Conservation (phyloP, 139 green algal genomes). For the Chlorella sp. region DNA sequence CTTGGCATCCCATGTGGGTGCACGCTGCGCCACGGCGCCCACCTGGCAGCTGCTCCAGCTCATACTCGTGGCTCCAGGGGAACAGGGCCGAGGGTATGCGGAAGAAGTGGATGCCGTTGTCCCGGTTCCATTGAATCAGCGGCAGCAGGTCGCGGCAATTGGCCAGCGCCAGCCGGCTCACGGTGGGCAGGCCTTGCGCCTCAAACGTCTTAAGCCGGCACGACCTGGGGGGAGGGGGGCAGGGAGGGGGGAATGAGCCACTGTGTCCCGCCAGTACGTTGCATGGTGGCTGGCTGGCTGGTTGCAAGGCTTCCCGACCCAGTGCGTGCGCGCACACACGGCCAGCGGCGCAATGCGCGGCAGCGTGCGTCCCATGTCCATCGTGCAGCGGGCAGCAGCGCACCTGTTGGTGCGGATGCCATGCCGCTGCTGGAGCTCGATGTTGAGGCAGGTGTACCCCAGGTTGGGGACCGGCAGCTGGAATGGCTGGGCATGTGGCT, state of each 20-base stretch:
- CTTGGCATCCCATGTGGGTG: no score
- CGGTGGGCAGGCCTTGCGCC: constrained; percentile 50
- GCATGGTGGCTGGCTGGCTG: no score
- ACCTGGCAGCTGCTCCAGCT: constrained; percentile 62
- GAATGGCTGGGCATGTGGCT: background rate
- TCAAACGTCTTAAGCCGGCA: constrained; percentile 34
- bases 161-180: constrained; percentile 60
- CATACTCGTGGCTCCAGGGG: constrained; percentile 61
- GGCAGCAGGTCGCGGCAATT: constrained; percentile 60
- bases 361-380: no score
- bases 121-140: constrained; percentile 65
- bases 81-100: constrained; percentile 57
- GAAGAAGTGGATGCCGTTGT: constrained; percentile 74
- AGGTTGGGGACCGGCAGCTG: constrained; percentile 61
- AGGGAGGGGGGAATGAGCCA: no score
- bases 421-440: constrained; percentile 49
- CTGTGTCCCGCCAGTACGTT: no score
- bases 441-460: constrained; percentile 75
- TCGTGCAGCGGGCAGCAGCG: background rate
- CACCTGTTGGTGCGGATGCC: constrained; percentile 59
- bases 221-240: background rate
- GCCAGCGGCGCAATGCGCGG: no score
- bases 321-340: no score
- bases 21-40: no score
- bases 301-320: no score